Conservation (phyloP, 2,329 filamentous ascomycete species). For the Trichoderma brevicompactum region DNA sequence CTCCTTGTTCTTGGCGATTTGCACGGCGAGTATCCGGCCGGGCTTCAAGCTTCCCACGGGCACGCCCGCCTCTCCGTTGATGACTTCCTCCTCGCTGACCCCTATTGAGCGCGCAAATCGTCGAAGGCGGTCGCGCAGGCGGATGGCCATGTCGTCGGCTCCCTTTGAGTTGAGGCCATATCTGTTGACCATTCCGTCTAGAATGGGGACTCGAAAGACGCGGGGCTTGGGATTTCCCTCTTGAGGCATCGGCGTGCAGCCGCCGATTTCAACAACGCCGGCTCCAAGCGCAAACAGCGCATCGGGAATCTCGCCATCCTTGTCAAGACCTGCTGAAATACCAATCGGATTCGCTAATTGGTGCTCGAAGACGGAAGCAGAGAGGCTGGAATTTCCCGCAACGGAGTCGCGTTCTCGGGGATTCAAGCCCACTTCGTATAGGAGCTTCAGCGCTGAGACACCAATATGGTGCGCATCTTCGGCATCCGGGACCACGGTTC, state of each 20-base stretch:
- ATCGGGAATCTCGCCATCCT: conserved; percentile 87
- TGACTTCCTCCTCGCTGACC: conserved; percentile 71
- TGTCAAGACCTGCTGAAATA: conserved; percentile 95
- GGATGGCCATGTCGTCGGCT: conserved; percentile 81
- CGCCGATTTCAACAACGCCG: conserved; percentile 88
- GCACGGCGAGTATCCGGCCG: conserved; percentile 82
- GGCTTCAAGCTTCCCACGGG: conserved; percentile 79
- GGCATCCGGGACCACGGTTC: conserved; percentile 70
- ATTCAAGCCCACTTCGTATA: conserved; percentile 76
- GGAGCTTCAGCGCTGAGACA: conserved; percentile 69
- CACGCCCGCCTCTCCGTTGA: conserved; percentile 77
- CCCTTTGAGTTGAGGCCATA: conserved; percentile 94
- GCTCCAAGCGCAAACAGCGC: conserved; percentile 83
- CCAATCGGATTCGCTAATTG: conserved; percentile 83
- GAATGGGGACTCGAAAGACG: conserved; percentile 81
- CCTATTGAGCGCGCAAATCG: conserved; percentile 74
- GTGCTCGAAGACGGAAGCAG: conserved; percentile 71
- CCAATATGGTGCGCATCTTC: conserved; percentile 92
- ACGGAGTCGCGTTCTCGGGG: conserved; percentile 73
- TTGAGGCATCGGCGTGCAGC: conserved; percentile 85
- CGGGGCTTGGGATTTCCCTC: conserved; percentile 84
- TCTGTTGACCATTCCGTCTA: conserved; percentile 90
- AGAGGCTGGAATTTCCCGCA: conserved; percentile 41
- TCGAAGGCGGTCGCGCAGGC: conserved; percentile 76
- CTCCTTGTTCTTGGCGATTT: conserved; percentile 95